phyloP scores from a whole-genome alignment of 495 filamentous ascomycete species.

The Recurvomyces mirabilis region DNA sequence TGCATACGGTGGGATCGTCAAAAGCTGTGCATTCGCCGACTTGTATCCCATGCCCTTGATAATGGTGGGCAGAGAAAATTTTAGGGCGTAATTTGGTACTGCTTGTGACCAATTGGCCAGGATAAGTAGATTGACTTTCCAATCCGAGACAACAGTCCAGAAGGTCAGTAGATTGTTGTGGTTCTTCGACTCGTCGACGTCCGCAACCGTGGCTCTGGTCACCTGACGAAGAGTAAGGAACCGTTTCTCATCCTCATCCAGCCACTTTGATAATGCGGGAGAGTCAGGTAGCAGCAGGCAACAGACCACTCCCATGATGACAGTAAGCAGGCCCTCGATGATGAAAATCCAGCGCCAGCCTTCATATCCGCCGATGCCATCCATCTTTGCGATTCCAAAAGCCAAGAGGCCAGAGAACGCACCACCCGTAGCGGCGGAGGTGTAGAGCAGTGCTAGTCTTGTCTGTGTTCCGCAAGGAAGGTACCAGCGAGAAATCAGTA shows the following conservation, averaged over 20 bases:
- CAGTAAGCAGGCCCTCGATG: background rate
- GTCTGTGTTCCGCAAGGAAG: background rate
- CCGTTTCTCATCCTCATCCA: background rate
- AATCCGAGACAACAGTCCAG: background rate
- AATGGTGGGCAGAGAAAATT: constrained; percentile 4
- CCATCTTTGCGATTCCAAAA: constrained; percentile 26
- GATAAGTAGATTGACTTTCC: background rate
- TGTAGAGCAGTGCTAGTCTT: constrained; percentile 13
- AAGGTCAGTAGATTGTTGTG: background rate
- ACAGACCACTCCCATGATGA: background rate
- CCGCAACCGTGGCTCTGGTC: background rate
- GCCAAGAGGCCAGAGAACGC: constrained; percentile 22
- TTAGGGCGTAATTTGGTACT: constrained; percentile 4
- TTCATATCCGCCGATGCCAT: constrained; percentile 50
- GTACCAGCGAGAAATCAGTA: constrained; percentile 11
- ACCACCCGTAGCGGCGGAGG: constrained; percentile 6
- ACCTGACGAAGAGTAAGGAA: background rate
- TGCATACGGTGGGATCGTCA: constrained; percentile 10
- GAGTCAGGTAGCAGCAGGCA: background rate
- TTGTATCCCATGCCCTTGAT: constrained; percentile 3
- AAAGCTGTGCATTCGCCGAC: constrained; percentile 3
- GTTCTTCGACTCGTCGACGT: background rate
- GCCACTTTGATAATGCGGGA: background rate
- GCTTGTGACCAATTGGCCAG: background rate
- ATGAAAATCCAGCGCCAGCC: constrained; percentile 76